phyloP scores from a whole-genome alignment of 2,329 filamentous ascomycete species.

The Endoconidiophora laricicola region DNA sequence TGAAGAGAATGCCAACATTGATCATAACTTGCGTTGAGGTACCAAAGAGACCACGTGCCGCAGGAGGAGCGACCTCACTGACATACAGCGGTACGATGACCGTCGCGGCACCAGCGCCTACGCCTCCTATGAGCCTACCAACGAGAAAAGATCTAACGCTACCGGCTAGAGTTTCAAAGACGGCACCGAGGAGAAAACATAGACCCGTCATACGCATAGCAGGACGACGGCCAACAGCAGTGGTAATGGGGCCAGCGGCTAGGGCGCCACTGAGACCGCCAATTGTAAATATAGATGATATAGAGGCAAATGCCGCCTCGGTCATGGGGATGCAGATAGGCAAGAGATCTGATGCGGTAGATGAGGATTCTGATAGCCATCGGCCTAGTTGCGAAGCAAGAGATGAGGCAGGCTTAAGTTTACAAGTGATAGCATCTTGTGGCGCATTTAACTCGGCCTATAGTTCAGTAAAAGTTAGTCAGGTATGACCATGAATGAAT shows the following conservation, averaged over 20 bases:
- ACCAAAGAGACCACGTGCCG: slow-evolving; percentile 61
- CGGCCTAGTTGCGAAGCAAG: slow-evolving; percentile 17
- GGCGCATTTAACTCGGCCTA: slow-evolving; percentile 91
- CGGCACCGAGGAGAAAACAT: slow-evolving; percentile 60
- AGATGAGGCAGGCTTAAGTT: slow-evolving; percentile 29
- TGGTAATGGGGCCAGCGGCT: slow-evolving; percentile 61
- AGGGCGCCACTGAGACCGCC: slow-evolving; percentile 78
- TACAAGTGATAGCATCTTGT: slow-evolving; percentile 83
- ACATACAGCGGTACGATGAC: slow-evolving; percentile 93
- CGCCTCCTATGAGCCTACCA: slow-evolving; percentile 63
- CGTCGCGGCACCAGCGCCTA: slow-evolving; percentile 75
- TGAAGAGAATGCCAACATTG: slow-evolving; percentile 73
- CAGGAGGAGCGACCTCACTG: slow-evolving; percentile 68
- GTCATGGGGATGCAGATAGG: slow-evolving; percentile 81
- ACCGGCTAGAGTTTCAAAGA: slow-evolving; percentile 55
- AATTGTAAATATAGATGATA: slow-evolving; percentile 81
- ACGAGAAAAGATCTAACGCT: slow-evolving; percentile 50
- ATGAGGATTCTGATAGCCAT: slow-evolving; percentile 17
- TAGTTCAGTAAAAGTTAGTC: background rate
- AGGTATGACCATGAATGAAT: background rate
- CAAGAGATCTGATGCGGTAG: slow-evolving; percentile 19
- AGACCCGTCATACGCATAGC: slow-evolving; percentile 63
- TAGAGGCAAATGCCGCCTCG: slow-evolving; percentile 62
- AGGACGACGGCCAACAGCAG: slow-evolving; percentile 54
- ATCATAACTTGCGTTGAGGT: slow-evolving; percentile 83